Base-by-base conservation (phyloP, 2,329 filamentous ascomycete genomes). In the Mycosphaerella arachidis region DNA sequence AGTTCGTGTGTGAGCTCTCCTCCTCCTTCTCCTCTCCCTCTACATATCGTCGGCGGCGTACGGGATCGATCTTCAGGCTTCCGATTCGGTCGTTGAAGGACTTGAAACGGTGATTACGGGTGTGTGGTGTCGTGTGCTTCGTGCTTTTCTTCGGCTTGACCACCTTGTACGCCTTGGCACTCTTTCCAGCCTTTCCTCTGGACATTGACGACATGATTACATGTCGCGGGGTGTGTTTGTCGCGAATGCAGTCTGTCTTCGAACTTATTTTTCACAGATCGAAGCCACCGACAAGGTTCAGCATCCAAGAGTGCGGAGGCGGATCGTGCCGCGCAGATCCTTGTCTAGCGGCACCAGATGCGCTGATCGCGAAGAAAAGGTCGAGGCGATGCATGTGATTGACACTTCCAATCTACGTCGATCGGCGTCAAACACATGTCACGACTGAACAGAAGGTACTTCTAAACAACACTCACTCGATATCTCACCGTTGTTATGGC, bases 11-110 rank as follows among this genome's bases (percentile, higher is more conserved):
- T 74, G 92, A 88, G 79, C 90, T 87, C 71, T 88, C 85, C 63
- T 92, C 89, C 78, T 94, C 86, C 70, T 90, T 87, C 78, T 95
- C 85, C 73, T 89, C 88, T n/a, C 66, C 68, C 27, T 72, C 68
- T 9, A 66, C 67, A 55, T 66, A 59, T 76, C 92, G 90, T 69
- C 95, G 89, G 77, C 88, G 88, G 75, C 94, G 91, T 67, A 99
- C 84, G 50, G 94, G 94, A 71, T 99, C 93, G 77, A 99, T 88
- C 77, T 91, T 94, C 72, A 97, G 84, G 75, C 92, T 94, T 64
- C 90, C 86, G 74, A 97, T 90, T 75, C 95, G 94, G 72, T 88
- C 85, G 61, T 88, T 90, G 77, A 97, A 97, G 63, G 90, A 88
- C 77, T 97, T 89, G 85, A 91, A 97, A 73, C 90, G 84, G 77